Percentiles rank a stretch among this genome's conserved stretches.
These are phyloP conservation scores for Cyberlindnera mycetangii DNA, from an alignment of 805 yeast species.

Conservation along the genomic window DNA sequence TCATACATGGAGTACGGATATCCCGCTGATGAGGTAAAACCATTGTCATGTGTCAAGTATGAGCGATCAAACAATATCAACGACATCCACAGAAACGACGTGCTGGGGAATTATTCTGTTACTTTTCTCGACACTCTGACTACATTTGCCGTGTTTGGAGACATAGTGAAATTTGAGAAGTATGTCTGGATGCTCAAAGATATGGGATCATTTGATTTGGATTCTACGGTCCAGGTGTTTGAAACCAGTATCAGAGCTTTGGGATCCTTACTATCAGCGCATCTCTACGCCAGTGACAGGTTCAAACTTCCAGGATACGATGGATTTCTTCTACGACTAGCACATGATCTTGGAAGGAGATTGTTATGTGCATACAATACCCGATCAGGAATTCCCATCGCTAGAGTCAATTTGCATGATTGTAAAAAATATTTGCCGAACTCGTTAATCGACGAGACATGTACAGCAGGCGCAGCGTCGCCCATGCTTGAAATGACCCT, in stretches of 20 bases:
- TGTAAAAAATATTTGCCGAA: constrained; percentile 49
- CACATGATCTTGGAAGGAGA: constrained; percentile 71
- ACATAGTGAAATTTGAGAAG: constrained; percentile 50
- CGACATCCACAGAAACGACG: constrained; percentile 72
- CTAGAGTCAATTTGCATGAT: constrained; percentile 64
- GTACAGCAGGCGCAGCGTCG: constrained; percentile 85
- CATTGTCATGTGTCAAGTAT: constrained; percentile 66
- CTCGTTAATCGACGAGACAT: constrained; percentile 57
- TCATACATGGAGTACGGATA: constrained; percentile 67
- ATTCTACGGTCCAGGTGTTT: constrained; percentile 81
- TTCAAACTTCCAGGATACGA: constrained; percentile 47
- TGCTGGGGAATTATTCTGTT: constrained; percentile 76
- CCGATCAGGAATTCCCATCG: constrained; percentile 64
- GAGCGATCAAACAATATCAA: constrained; percentile 57
- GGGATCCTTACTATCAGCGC: constrained; percentile 81
- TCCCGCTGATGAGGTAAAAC: constrained; percentile 81
- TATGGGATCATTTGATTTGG: constrained; percentile 22
- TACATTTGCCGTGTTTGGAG: constrained; percentile 70
- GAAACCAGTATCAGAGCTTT: constrained; percentile 79
- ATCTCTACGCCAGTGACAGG: constrained; percentile 53
- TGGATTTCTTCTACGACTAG: constrained; percentile 68
- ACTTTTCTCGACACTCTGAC: constrained; percentile 81
- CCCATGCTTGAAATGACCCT: constrained; percentile 79
- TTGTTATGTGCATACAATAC: constrained; percentile 70
- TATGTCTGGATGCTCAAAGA: constrained; percentile 34